phyloP scores from a whole-genome alignment of 495 filamentous ascomycete genomes.

The Pyronema omphalodes region DNA sequence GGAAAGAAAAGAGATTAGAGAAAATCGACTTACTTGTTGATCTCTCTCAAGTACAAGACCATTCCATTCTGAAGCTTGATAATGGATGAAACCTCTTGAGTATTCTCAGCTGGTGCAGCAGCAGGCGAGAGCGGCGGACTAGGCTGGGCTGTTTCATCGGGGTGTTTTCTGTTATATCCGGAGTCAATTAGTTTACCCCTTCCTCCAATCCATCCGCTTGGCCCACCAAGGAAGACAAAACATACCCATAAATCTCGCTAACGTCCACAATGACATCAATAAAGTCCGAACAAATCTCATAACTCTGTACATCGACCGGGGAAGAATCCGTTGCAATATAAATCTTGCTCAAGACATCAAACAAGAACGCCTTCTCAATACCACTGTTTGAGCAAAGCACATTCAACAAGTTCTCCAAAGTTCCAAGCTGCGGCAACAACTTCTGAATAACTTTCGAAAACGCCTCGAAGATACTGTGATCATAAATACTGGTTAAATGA shows the following conservation, averaged over 20 bases:
- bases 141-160: not conserved
- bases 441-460: slow-evolving; percentile 97
- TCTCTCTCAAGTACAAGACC: slow-evolving; percentile 22
- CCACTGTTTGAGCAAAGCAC: slow-evolving; percentile 72
- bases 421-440: slow-evolving; percentile 79
- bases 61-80: slow-evolving; percentile 23
- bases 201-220: not conserved
- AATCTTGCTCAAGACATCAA: slow-evolving; percentile 91
- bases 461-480: slow-evolving; percentile 94
- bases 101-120: slow-evolving; percentile 10
- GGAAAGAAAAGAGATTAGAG: not conserved
- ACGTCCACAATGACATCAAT: slow-evolving; percentile 96
- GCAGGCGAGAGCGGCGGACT: not conserved
- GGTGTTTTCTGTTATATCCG: slow-evolving; percentile 18
- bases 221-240: not conserved
- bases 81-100: slow-evolving; percentile 18
- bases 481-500: slow-evolving; percentile 91
- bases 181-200: not conserved
- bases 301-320: slow-evolving; percentile 78
- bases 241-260: slow-evolving; percentile 67
- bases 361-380: slow-evolving; percentile 94
- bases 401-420: slow-evolving; percentile 79
- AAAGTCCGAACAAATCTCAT: slow-evolving; percentile 95
- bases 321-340: slow-evolving; percentile 92
- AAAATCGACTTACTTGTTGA: slow-evolving; percentile 19